These are phyloP conservation scores for Aspergillus clavatus DNA, from an alignment of 2,329 filamentous ascomycete genomes.

Conservation along the genomic window DNA sequence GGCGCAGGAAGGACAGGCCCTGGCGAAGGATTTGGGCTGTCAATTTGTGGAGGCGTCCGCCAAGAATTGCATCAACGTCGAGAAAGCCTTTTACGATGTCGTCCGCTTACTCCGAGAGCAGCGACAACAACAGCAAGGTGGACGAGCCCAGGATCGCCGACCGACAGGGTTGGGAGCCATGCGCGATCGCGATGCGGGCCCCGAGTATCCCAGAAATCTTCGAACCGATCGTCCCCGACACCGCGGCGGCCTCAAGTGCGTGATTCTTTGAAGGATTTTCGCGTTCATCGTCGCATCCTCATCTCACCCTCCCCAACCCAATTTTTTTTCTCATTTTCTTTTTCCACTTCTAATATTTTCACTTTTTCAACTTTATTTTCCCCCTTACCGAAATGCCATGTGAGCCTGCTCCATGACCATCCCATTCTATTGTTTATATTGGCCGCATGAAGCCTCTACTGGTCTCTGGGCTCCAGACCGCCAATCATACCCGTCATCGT, in stretches of 20 bases:
- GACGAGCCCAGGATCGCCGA: slow-evolving; percentile 34
- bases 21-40: slow-evolving; percentile 87
- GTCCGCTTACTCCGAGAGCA: slow-evolving; percentile 85
- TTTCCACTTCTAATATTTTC: neutral
- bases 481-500: no score
- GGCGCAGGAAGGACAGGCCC: slow-evolving; percentile 87
- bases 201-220: slow-evolving; percentile 38
- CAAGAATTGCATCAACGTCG: slow-evolving; percentile 97
- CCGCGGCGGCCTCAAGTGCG: slow-evolving; percentile 34
- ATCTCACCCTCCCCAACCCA: neutral
- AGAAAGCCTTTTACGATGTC: slow-evolving; percentile 97
- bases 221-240: slow-evolving; percentile 37
- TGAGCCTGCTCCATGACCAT: slow-evolving; percentile 14
- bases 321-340: no score
- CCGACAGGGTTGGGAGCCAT: slow-evolving; percentile 32
- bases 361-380: neutral
- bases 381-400: slow-evolving; percentile 10
- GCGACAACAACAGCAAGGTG: slow-evolving; percentile 52
- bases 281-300: slow-evolving; percentile 2
- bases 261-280: slow-evolving; percentile 31
- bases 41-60: slow-evolving; percentile 96
- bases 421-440: slow-evolving; percentile 18
- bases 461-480: slow-evolving; percentile 7
- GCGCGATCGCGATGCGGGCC: slow-evolving; percentile 35
- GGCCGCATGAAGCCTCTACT: slow-evolving; percentile 10